phyloP scores from a whole-genome alignment of 306 rosid genomes.

The Alnus glutinosa region DNA sequence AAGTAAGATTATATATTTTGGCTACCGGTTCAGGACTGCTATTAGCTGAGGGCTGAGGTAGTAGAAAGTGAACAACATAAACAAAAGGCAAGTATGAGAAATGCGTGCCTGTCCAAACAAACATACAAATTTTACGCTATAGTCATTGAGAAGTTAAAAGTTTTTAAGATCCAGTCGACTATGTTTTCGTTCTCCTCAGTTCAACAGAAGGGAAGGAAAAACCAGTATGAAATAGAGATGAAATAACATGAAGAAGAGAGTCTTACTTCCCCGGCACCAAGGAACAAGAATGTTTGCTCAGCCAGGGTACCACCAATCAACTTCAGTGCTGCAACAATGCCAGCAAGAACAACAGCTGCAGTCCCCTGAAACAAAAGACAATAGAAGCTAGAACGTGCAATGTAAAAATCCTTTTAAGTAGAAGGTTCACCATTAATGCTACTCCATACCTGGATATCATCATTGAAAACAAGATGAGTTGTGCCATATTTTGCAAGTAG shows the following conservation, averaged over 20 bases:
- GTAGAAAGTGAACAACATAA: neutral
- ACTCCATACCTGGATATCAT: constrained; percentile 78
- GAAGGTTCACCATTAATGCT: neutral
- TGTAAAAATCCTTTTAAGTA: constrained; percentile 9
- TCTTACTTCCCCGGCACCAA: constrained; percentile 94
- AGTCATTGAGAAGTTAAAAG: neutral
- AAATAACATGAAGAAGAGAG: neutral
- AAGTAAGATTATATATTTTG: constrained; percentile 16
- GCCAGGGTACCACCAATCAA: constrained; percentile 70
- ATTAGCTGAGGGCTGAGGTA: neutral
- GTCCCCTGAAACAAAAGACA: constrained; percentile 68
- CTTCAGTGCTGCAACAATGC: constrained; percentile 84
- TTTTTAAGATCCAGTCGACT: neutral
- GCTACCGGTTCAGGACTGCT: neutral
- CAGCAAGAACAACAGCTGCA: constrained; percentile 92
- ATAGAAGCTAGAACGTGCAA: constrained; percentile 6
- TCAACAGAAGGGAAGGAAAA: neutral
- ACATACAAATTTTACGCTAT: neutral
- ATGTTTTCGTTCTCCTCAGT: neutral
- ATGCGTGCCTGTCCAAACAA: neutral
- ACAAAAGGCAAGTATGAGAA: neutral
- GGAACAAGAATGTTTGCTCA: constrained; percentile 87
- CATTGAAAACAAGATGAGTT: constrained; percentile 91
- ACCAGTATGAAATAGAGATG: neutral
- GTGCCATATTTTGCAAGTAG: constrained; percentile 79